Percentiles rank a stretch among this genome's conserved stretches.
Conservation (phyloP, 176 grass and related monocot species). For the Oryza longistaminata region DNA sequence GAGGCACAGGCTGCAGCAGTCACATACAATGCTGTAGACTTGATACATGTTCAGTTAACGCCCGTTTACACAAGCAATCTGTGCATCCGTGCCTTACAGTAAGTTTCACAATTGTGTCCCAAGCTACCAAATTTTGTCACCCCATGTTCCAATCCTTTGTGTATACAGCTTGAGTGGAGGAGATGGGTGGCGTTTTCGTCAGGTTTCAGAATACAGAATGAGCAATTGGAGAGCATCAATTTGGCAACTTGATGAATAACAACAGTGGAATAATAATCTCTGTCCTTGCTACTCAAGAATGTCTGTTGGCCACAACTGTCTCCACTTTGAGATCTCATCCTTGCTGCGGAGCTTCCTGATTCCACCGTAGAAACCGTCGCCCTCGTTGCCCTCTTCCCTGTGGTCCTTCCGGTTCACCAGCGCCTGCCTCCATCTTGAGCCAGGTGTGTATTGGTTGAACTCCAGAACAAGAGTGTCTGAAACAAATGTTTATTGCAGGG, state of each 20-base stretch:
- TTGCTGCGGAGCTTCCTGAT: conserved; percentile 71
- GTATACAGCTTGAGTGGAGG: conserved; percentile 29
- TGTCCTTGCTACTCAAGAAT: conserved; percentile 52
- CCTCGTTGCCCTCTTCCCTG: conserved; percentile 84
- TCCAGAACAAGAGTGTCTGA: conserved; percentile 71
- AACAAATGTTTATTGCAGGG: neutral
- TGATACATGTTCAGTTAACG: conserved; percentile 10
- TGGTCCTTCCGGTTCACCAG: conserved; percentile 65
- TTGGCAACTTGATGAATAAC: conserved; percentile 26
- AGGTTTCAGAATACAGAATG: conserved; percentile 7
- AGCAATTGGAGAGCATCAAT: conserved; percentile 23
- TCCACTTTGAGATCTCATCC: conserved; percentile 82
- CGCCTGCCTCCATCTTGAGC: conserved; percentile 86
- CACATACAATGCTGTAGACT: conserved; percentile 25
- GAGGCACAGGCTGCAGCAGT: neutral
- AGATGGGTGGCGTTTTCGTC: neutral
- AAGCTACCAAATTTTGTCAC: conserved; percentile 46
- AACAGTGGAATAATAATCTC: neutral
- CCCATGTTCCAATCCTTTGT: conserved; percentile 32
- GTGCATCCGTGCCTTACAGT: conserved; percentile 11
- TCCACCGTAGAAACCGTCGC: conserved; percentile 88
- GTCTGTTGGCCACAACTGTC: conserved; percentile 80
- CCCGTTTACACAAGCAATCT: conserved; percentile 19
- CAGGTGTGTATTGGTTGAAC: conserved; percentile 88
- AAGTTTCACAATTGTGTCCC: conserved; percentile 41